These are phyloP conservation scores for Phytomonas serpens DNA, from an alignment of 208 protist species.

Conservation along the genomic window DNA sequence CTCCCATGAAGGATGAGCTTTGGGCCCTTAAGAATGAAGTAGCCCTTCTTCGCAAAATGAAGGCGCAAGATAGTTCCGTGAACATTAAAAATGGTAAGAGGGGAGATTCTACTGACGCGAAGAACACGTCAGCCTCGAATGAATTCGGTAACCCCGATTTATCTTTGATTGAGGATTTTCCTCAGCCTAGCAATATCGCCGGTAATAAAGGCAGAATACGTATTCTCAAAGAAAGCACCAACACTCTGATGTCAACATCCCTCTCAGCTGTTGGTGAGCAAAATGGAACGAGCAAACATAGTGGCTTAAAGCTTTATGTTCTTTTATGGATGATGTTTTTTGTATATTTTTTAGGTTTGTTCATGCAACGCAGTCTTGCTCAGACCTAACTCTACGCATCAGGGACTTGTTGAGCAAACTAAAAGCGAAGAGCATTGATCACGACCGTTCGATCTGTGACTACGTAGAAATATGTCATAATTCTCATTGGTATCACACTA, in stretches of 20 bases:
- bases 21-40: slow-evolving; percentile 38
- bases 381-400: background rate
- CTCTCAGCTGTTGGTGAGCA: background rate
- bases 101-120: background rate
- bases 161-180: background rate
- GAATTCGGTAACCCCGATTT: background rate
- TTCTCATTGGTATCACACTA: background rate
- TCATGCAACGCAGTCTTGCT: background rate
- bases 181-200: background rate
- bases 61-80: background rate
- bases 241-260: background rate
- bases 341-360: background rate
- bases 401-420: background rate
- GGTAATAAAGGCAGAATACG: background rate
- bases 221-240: background rate
- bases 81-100: background rate
- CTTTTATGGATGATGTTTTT: background rate
- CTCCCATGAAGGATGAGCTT: slow-evolving; percentile 24
- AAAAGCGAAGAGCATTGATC: background rate
- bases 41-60: slow-evolving; percentile 15
- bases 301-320: background rate
- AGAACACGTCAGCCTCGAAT: background rate
- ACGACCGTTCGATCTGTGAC: background rate
- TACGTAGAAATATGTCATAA: background rate
- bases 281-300: background rate